phyloP scores from a whole-genome alignment of 345 rosid species.

The Toxicodendron radicans region DNA sequence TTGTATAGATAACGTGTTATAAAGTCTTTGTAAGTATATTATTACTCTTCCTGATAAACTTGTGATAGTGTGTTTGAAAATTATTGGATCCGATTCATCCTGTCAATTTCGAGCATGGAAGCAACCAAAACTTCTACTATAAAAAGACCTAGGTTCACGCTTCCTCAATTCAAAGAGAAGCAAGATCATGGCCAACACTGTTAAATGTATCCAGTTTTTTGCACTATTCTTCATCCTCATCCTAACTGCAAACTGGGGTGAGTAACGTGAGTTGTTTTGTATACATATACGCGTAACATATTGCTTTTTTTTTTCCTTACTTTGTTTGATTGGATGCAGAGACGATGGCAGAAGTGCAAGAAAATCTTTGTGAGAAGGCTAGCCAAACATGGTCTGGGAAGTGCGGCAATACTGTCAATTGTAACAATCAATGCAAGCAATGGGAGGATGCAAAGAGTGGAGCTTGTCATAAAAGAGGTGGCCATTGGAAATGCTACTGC shows the following conservation, averaged over 20 bases:
- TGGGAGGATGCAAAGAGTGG: conserved; percentile 1
- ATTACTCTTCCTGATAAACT: no score
- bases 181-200: not conserved
- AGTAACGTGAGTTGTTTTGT: not conserved
- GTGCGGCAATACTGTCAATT: not conserved
- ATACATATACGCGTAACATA: no score
- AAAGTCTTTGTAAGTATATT: no score
- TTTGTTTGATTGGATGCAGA: not conserved
- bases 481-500: not conserved
- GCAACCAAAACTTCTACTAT: not conserved
- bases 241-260: not conserved
- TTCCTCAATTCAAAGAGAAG: not conserved
- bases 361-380: not conserved
- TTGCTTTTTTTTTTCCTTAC: no score
- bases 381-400: not conserved
- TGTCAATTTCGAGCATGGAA: no score
- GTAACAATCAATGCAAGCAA: not conserved
- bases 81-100: no score
- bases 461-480: not conserved
- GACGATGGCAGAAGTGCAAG: not conserved
- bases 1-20: no score
- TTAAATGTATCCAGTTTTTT: not conserved
- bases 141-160: not conserved
- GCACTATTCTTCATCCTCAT: not conserved
- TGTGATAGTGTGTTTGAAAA: no score